Evolutionary conservation across 805 yeast species (phyloP).

Genomic region (Ogataea trehalophila): DNA sequence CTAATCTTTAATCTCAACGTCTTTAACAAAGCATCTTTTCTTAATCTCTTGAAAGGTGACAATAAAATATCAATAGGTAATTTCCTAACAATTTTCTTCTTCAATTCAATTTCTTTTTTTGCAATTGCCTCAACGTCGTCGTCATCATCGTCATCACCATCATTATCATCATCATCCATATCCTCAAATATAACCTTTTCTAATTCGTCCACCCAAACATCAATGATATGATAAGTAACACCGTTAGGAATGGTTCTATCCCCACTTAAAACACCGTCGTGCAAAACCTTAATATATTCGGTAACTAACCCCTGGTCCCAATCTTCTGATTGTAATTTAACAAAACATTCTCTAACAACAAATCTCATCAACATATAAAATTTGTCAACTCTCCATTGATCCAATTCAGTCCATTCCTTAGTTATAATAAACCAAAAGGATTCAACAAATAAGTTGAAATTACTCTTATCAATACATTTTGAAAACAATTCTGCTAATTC

Average conservation of each 20-base stretch:
- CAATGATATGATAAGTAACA: conserved; percentile 78
- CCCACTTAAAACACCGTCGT: conserved; percentile 40
- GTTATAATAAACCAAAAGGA: conserved; percentile 80
- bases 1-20: conserved; percentile 59
- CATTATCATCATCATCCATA: conserved; percentile 42
- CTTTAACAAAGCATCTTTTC: conserved; percentile 47
- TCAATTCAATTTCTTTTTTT: conserved; percentile 11
- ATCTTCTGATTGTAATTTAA: conserved; percentile 43
- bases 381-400: conserved; percentile 85
- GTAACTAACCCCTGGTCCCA: conserved; percentile 52
- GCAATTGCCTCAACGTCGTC: conserved; percentile 13
- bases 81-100: conserved; percentile 32
- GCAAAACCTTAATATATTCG: conserved; percentile 36
- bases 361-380: conserved; percentile 77
- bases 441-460: conserved; percentile 48
- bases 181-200: conserved; percentile 57
- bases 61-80: conserved; percentile 55
- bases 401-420: conserved; percentile 81
- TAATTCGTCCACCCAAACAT: conserved; percentile 79
- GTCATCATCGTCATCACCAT: conserved; percentile 37
- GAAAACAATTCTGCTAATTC: conserved; percentile 56
- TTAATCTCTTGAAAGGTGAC: conserved; percentile 54
- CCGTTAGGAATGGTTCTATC: conserved; percentile 62
- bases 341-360: conserved; percentile 60
- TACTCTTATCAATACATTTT: conserved; percentile 36